Base-by-base conservation (phyloP, 345 rosid genomes). In the Ceriops zippeliana region DNA sequence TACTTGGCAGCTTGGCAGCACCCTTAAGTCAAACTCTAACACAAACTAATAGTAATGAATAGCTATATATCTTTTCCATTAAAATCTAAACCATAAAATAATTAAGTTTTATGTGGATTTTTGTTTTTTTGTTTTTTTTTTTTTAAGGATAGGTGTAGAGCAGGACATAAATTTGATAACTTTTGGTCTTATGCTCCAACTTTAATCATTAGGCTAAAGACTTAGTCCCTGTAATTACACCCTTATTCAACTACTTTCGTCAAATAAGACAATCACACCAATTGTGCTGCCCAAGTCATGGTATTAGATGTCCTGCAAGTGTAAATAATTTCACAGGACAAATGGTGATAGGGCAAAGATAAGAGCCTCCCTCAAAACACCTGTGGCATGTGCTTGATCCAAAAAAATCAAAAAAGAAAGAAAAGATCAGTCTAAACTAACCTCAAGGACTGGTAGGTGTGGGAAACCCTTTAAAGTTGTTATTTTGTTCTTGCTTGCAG, bases 401-500 rank as follows among this genome's bases (percentile, higher is more conserved):
- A 11, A 46, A 61, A 62, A 17, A 35, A 61, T 1, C 20, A 16
- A 56, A 15, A 52, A 15, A 2, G 5, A 11, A 13, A 11, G 31
- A 34, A 47, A 34, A 19, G 37, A 7, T 34, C 37, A 7, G n/a
- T 37, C 52, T 70, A 5, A 59, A 73, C 76, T 69, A 73, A 89
- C 98, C 97, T 93, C 98, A 71, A 93, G 97, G 65, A 80, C 85
- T 27, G 98, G 98, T 46, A 93, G 83, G 76, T 86, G 83, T 3
- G 98, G 98, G 73, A 93, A 93, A 60, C 89, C 91, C 83, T 89
- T 93, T 68, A 93, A 79, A 63, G 96, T 93, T 70, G 91, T 80
- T 81, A 93, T 91, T 84, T 75, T 91, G 82, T 93, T 93, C 86
- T 88, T 93, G 81, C 98, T 93, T 62, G 98, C 97, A 77, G 98